phyloP scores from a whole-genome alignment of 2,329 filamentous ascomycete genomes.

The Lasiodiplodia sp. region DNA sequence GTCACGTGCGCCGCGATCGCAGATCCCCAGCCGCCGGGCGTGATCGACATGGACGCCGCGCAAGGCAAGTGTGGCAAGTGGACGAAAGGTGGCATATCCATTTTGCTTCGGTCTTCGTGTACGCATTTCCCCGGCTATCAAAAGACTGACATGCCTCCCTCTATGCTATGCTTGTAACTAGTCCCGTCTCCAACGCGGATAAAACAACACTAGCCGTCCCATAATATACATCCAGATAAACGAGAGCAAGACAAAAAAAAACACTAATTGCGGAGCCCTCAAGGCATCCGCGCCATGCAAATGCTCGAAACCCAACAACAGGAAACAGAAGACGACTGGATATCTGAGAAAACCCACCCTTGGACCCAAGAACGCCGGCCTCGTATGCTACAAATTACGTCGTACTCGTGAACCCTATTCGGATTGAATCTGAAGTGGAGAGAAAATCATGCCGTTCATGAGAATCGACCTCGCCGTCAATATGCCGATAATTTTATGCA shows the following conservation, averaged over 20 bases:
- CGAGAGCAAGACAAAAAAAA: slow-evolving; percentile 16
- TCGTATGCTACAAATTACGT: slow-evolving; percentile 30
- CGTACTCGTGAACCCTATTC: slow-evolving; percentile 23
- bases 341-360: slow-evolving; percentile 29
- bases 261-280: background rate
- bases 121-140: slow-evolving; percentile 1
- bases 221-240: slow-evolving; percentile 27
- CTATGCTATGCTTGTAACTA: slow-evolving; percentile 25
- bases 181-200: slow-evolving; percentile 20
- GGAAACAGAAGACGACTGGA: slow-evolving; percentile 26
- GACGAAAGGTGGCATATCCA: slow-evolving; percentile 23
- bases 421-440: slow-evolving; percentile 20
- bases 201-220: slow-evolving; percentile 22
- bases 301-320: slow-evolving; percentile 29
- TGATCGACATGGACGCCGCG: slow-evolving; percentile 16
- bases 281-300: slow-evolving; percentile 26
- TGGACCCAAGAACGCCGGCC: slow-evolving; percentile 25
- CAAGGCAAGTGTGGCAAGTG: background rate
- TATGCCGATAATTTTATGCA: slow-evolving; percentile 11
- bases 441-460: slow-evolving; percentile 30
- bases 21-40: slow-evolving; percentile 7
- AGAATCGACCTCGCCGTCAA: slow-evolving; percentile 13
- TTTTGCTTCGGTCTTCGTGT: slow-evolving; percentile 14
- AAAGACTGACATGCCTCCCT: slow-evolving; percentile 23
- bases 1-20: slow-evolving; percentile 22